Percentiles rank a stretch among this genome's conserved stretches.
These are phyloP conservation scores for Kazachstania martiniae DNA, from an alignment of 805 yeast genomes.

Conservation along the genomic window DNA sequence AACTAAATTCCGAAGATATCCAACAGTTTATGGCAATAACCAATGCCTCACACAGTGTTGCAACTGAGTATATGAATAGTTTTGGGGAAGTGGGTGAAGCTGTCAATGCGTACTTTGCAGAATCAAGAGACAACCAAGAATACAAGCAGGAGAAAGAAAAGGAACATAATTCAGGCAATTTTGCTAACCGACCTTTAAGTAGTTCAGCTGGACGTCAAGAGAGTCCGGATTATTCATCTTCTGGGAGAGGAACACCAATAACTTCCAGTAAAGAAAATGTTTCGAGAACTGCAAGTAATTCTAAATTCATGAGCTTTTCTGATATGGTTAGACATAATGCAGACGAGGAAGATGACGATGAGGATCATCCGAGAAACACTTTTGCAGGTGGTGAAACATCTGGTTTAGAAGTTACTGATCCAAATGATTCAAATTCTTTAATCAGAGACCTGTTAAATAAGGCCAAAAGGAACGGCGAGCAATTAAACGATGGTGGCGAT, in stretches of 20 bases:
- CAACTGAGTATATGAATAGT: conserved; percentile 28
- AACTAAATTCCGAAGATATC: conserved; percentile 14
- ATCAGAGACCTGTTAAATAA: conserved; percentile 52
- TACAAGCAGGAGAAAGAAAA: not conserved
- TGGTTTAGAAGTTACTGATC: conserved; percentile 71
- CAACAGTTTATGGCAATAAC: conserved; percentile 31
- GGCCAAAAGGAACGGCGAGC: conserved; percentile 53
- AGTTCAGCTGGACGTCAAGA: not conserved
- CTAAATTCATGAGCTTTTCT: conserved; percentile 32
- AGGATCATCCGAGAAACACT: conserved; percentile 50
- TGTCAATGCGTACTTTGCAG: conserved; percentile 20
- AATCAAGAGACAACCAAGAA: conserved; percentile 4
- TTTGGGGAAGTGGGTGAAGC: conserved; percentile 23
- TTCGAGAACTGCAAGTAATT: conserved; percentile 6
- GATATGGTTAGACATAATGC: conserved; percentile 29
- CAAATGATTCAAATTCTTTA: conserved; percentile 37
- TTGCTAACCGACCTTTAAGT: not conserved
- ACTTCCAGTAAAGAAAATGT: not conserved
- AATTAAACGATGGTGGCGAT: conserved; percentile 26
- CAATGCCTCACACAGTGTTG: conserved; percentile 29
- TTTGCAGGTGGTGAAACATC: conserved; percentile 65
- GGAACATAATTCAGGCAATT: too few relatives aligned
- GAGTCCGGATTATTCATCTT: not conserved
- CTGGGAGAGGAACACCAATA: not conserved
- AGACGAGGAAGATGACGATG: conserved; percentile 34